A percentile compares a stretch with the other conserved stretches of the same genome.
Conservation (phyloP, 768 basidiomycete species). For the Sarcodon aspratus region DNA sequence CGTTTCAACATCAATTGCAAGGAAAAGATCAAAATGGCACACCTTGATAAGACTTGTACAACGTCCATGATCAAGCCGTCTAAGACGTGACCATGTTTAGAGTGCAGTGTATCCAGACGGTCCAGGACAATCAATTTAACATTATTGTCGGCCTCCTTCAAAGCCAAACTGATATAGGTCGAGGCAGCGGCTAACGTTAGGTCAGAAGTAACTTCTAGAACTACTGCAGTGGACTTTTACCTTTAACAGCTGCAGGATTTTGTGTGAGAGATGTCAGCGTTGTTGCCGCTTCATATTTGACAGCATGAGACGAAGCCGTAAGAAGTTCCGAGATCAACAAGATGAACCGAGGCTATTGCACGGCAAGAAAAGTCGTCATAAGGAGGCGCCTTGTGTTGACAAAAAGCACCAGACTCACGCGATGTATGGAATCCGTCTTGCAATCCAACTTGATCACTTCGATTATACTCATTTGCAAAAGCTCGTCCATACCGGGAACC, state of each 20-base stretch:
- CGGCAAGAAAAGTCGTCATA: not conserved
- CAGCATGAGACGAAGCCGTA: constrained; percentile 81
- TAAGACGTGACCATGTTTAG: constrained; percentile 80
- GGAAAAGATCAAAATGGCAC: constrained; percentile 1
- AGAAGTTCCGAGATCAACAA: constrained; percentile 88
- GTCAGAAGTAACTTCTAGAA: not conserved
- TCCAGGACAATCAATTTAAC: constrained; percentile 97
- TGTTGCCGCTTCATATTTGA: constrained; percentile 96
- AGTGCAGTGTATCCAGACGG: constrained; percentile 71
- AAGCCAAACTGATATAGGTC: constrained; percentile 77
- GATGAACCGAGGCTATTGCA: constrained; percentile 76
- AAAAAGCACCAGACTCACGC: constrained; percentile 37
- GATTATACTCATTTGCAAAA: constrained; percentile 91
- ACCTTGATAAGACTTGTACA: constrained; percentile 82
- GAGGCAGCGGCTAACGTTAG: constrained; percentile 65
- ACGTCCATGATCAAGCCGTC: constrained; percentile 94
- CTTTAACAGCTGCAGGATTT: constrained; percentile 93
- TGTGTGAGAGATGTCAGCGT: constrained; percentile 91
- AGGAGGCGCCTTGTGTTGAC: not conserved
- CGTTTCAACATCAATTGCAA: not conserved
- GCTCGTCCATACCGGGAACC: constrained; percentile 75
- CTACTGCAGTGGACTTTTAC: constrained; percentile 24
- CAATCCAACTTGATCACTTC: constrained; percentile 89
- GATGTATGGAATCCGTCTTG: constrained; percentile 70
- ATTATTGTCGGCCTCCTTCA: constrained; percentile 98